Base-by-base conservation (phyloP, 768 basidiomycete genomes). In the Rhizopogon rudus region DNA sequence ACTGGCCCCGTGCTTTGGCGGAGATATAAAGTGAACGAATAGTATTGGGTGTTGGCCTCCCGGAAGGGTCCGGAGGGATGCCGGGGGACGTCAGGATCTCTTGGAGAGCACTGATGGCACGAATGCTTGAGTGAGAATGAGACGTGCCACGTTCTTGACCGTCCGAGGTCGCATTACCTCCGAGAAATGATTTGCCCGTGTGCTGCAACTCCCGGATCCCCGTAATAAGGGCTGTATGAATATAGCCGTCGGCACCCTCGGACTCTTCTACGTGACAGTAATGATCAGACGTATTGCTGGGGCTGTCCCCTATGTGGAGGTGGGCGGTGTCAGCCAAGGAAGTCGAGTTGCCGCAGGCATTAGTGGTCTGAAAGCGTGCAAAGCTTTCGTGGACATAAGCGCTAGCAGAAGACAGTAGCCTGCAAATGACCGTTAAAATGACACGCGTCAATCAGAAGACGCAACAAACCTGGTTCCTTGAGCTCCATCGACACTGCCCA, bases 11-110 rank as follows among this genome's bases (percentile, higher is more conserved):
- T 2, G 70, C 64, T 61, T 74, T 75, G 22, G 70, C 62, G 0
- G 64, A 62, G 45, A 63, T 56, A 59, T 79, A 82, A 33, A 80
- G 67, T 20, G 67, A 67, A 57, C 70, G 71, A 40, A 82, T 57
- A 10, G 59, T 63, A 53, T 71, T 66, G 1, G 72, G 62, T 41
- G 73, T 68, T 12, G 48, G 48, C 7, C 20, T 49, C 35, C 48
- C 37, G 48, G 48, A 37, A 49, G 48, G 14, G 35, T 49, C 20
- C 5, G 14, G 35, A 22, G 22, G 20, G 14, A 37, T 9, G 8
- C 17, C 5, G 16, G 20, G 14, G 14, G 35, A 37, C 48, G 20
- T 49, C 20, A 49, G 35, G 35, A 49, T 25, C 14, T 37, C 33
- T 22, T 9, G 35, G 1, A 49, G 48, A 49, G 48, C 35, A 49